Conservation (phyloP, 2,329 filamentous ascomycete genomes). For the Aspergillus jensenii region DNA sequence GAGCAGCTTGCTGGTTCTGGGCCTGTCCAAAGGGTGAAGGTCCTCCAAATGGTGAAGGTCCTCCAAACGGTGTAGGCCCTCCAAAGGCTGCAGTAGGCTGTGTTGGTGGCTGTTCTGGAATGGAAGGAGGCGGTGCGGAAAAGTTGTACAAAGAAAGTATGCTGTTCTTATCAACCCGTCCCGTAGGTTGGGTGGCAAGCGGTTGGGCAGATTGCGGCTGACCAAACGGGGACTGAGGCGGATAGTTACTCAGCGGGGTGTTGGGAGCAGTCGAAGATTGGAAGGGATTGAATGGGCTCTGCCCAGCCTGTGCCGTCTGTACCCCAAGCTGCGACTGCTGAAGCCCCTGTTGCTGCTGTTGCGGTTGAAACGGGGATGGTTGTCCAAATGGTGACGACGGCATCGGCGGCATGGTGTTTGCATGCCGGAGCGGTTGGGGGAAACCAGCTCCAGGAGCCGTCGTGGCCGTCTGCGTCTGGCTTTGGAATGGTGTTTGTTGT, state of each 20-base stretch:
- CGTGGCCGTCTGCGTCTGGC: conserved; percentile 16
- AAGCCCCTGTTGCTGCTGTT: conserved; percentile 23
- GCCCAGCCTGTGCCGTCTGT: conserved; percentile 16
- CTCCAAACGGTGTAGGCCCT: conserved; percentile 20
- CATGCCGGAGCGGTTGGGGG: conserved; percentile 31
- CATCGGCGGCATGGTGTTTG: conserved; percentile 40
- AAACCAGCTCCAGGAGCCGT: conserved; percentile 11
- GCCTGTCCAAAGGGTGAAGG: conserved; percentile 22
- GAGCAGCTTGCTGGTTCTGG: conserved; percentile 17
- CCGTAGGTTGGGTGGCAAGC: conserved; percentile 41
- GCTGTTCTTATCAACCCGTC: conserved; percentile 46
- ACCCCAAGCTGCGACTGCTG: conserved; percentile 24
- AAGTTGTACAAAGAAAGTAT: conserved; percentile 50
- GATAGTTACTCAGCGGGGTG: conserved; percentile 27
- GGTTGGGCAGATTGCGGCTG: conserved; percentile 25
- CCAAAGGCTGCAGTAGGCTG: conserved; percentile 22
- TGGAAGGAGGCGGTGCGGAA: conserved; percentile 37
- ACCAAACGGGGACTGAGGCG: conserved; percentile 25
- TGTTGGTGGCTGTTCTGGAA: conserved; percentile 33
- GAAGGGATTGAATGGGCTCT: conserved; percentile 35
- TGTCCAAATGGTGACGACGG: conserved; percentile 32
- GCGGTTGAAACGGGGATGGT: conserved; percentile 25
- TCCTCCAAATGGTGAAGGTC: conserved; percentile 21
- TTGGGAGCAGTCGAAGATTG: conserved; percentile 28
- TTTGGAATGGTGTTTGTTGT: conserved; percentile 22